A percentile compares a stretch with the other conserved stretches of the same genome.
These are phyloP conservation scores for Cyclanthera cordifolia DNA, from an alignment of 306 rosid genomes.

Conservation along the genomic window DNA sequence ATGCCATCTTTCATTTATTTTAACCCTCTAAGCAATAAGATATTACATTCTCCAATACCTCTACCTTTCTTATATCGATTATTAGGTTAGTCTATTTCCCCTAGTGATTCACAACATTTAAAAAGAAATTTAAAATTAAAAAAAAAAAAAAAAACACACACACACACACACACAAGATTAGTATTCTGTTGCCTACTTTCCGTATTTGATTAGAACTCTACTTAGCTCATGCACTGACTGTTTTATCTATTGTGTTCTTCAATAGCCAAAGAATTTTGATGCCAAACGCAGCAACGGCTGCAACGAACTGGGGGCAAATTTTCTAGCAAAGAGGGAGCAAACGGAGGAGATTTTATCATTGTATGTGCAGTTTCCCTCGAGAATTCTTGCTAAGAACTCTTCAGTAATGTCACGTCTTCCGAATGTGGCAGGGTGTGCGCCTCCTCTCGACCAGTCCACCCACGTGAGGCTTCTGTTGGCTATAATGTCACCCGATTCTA, in stretches of 20 bases:
- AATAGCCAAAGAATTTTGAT: conserved; percentile 46
- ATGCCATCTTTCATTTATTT: neutral
- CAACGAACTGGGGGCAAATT: conserved; percentile 82
- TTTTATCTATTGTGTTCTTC: conserved; percentile 8
- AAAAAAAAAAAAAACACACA: neutral
- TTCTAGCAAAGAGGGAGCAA: conserved; percentile 75
- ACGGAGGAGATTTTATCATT: conserved; percentile 35
- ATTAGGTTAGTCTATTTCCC: neutral
- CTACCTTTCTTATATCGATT: neutral
- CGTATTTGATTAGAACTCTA: neutral
- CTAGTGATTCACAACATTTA: neutral
- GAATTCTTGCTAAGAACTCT: conserved; percentile 40
- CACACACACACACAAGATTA: neutral
- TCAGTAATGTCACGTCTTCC: conserved; percentile 46
- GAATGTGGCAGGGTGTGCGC: conserved; percentile 85
- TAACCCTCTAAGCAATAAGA: neutral
- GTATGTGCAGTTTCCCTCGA: conserved; percentile 36
- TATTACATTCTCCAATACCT: neutral
- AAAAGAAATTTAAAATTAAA: no score
- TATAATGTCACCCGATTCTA: conserved; percentile 33
- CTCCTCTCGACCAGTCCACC: conserved; percentile 99
- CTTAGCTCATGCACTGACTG: neutral
- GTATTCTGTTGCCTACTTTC: neutral
- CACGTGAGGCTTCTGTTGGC: conserved; percentile 89
- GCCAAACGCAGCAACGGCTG: conserved; percentile 53